Percentiles rank a stretch among this genome's conserved stretches.
phyloP scores from a whole-genome alignment of 2,329 filamentous ascomycete species.

The Incumbomyces delicatus region DNA sequence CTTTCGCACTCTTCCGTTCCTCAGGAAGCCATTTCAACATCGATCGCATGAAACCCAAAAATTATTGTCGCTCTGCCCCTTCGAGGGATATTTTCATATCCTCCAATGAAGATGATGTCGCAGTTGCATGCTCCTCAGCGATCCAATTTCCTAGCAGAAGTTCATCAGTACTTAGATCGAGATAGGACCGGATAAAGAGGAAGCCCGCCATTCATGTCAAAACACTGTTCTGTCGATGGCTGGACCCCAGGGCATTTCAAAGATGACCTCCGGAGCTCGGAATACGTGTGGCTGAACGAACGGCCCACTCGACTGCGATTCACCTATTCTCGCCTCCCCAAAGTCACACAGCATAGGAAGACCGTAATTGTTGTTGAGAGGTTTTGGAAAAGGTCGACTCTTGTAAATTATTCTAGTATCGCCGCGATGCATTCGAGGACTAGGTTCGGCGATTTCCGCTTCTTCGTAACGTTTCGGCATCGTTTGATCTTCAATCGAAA shows the following conservation, averaged over 20 bases:
- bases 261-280: conserved; percentile 24
- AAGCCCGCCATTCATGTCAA: too few relatives aligned
- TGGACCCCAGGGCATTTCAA: conserved; percentile 23
- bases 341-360: conserved; percentile 24
- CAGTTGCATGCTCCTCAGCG: too few relatives aligned
- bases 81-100: conserved; percentile 9
- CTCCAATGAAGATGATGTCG: too few relatives aligned
- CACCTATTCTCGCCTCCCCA: conserved; percentile 21
- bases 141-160: too few relatives aligned
- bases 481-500: conserved; percentile 23
- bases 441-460: conserved; percentile 18
- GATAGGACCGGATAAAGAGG: not conserved
- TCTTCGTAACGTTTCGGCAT: conserved; percentile 24
- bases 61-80: conserved; percentile 24
- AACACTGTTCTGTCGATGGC: conserved; percentile 17
- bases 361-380: conserved; percentile 12
- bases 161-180: too few relatives aligned
- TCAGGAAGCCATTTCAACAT: conserved; percentile 27
- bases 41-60: conserved; percentile 24
- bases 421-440: conserved; percentile 22
- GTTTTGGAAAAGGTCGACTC: conserved; percentile 14
- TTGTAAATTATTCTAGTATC: conserved; percentile 23
- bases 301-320: conserved; percentile 10
- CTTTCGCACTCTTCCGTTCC: conserved; percentile 23
- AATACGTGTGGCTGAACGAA: conserved; percentile 24